Base-by-base conservation (phyloP, 129 eudicot species). In the Saposhnikovia divaricata region DNA sequence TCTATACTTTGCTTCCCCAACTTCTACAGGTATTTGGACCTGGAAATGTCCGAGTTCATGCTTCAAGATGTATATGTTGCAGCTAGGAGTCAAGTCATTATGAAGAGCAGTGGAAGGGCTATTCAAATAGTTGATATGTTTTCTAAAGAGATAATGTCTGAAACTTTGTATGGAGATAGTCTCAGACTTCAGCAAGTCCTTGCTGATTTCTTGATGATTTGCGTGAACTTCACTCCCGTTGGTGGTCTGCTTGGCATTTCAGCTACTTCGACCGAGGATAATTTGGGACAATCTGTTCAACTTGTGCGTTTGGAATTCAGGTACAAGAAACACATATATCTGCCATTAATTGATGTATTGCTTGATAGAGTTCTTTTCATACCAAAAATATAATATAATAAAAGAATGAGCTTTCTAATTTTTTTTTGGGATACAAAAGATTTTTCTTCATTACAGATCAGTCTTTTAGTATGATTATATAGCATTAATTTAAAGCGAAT, bases 31-130 rank as follows among this genome's bases (percentile, higher is more conserved):
- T 92, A 83, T 85, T 82, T 90, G 90, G 92, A 95, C 78, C 89
- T 95, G 55, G 98, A 95, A 82, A 95, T 95, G 98, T 83, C 86
- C n/a, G 98, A 95, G 83, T 95, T 95, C 74, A 87, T 86, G 48
- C 85, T 95, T 47, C 90, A 87, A 9, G 90, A 90, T n/a, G 88
- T 95, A 47, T 81, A 90, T 84, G 86, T 90, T 80, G 96, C 98
- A 48, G 83, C 97, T 1, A 78, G 83, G 13, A 95, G 98, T 89
- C 98, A 92, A 87, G 87, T 89, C 12, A 90, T 95, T 93, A 79
- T 90, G 74, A 89, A 88, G 85, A 89, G 96, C 94, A 86, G 81
- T 37, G 85, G 78, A 77, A 92, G 90, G 91, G 91, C 91, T 50
- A 87, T 94, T 79, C 91, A 75, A 46, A 87, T 92, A 51, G 84